phyloP scores from a whole-genome alignment of 2,329 filamentous ascomycete species.

The Biscogniauxia sp. region DNA sequence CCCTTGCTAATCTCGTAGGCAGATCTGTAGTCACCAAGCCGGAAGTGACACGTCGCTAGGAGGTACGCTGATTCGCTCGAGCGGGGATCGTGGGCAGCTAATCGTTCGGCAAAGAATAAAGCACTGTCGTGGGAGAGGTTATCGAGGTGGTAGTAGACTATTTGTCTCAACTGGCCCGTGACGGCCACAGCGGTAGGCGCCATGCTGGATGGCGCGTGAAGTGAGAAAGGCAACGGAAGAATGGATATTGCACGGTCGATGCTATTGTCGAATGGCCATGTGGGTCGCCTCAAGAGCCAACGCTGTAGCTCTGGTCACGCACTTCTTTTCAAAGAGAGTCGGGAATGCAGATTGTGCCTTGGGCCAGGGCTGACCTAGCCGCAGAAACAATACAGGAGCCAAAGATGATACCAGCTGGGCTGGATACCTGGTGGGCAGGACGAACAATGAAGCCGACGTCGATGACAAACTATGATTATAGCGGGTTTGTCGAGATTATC shows the following conservation, averaged over 20 bases:
- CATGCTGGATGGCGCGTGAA: conserved; percentile 38
- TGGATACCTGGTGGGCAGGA: conserved; percentile 3
- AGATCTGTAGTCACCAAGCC: conserved; percentile 77
- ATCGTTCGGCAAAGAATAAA: conserved; percentile 86
- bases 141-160: conserved; percentile 73
- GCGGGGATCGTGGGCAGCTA: conserved; percentile 79
- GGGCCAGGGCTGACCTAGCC: background rate
- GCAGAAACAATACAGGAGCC: conserved; percentile 1
- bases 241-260: conserved; percentile 7
- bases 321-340: conserved; percentile 2
- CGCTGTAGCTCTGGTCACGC: conserved; percentile 2
- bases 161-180: conserved; percentile 54
- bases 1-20: conserved; percentile 81
- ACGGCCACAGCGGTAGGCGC: conserved; percentile 51
- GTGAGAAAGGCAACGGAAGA: conserved; percentile 10
- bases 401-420: background rate
- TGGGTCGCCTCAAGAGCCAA: conserved; percentile 16
- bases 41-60: conserved; percentile 79
- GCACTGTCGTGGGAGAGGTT: conserved; percentile 87
- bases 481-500: conserved; percentile 1
- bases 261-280: conserved; percentile 36
- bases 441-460: background rate
- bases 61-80: conserved; percentile 80
- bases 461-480: conserved; percentile 14
- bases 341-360: background rate